Conservation (phyloP, 1,139 yeast genomes). For the Arxiozyma bovina region DNA sequence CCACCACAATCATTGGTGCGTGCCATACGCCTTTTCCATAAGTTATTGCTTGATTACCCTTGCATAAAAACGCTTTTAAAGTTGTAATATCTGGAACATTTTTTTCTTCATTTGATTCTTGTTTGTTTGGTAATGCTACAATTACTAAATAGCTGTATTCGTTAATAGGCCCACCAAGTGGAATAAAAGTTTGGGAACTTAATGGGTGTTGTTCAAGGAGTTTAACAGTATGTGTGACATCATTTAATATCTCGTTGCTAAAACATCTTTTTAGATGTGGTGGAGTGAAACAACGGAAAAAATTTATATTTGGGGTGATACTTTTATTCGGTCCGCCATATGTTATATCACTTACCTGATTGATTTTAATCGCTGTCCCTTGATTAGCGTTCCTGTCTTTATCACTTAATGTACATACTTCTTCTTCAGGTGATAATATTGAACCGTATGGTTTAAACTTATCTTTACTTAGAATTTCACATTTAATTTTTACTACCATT, state of each 20-base stretch:
- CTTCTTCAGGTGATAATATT: slow-evolving; percentile 48
- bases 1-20: slow-evolving; percentile 84
- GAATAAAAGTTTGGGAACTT: slow-evolving; percentile 84
- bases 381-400: slow-evolving; percentile 58
- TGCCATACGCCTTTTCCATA: slow-evolving; percentile 77
- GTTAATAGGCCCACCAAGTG: slow-evolving; percentile 53
- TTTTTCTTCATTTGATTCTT: slow-evolving; percentile 16
- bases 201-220: slow-evolving; percentile 87
- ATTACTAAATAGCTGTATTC: slow-evolving; percentile 64
- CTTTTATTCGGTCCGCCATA: slow-evolving; percentile 37
- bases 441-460: slow-evolving; percentile 45
- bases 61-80: slow-evolving; percentile 61
- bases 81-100: slow-evolving; percentile 53
- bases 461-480: slow-evolving; percentile 39
- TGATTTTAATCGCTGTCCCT: slow-evolving; percentile 82
- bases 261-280: slow-evolving; percentile 40
- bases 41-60: slow-evolving; percentile 81
- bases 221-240: slow-evolving; percentile 42
- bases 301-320: slow-evolving; percentile 61
- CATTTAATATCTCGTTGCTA: neutral
- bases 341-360: slow-evolving; percentile 58
- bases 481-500: neutral
- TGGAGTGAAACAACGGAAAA: slow-evolving; percentile 77
- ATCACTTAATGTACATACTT: slow-evolving; percentile 36
- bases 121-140: slow-evolving; percentile 46